A percentile compares a stretch with the other conserved stretches of the same genome.
Conservation (phyloP, 1,284 basidiomycete genomes). For the Cryptococcus sp. region DNA sequence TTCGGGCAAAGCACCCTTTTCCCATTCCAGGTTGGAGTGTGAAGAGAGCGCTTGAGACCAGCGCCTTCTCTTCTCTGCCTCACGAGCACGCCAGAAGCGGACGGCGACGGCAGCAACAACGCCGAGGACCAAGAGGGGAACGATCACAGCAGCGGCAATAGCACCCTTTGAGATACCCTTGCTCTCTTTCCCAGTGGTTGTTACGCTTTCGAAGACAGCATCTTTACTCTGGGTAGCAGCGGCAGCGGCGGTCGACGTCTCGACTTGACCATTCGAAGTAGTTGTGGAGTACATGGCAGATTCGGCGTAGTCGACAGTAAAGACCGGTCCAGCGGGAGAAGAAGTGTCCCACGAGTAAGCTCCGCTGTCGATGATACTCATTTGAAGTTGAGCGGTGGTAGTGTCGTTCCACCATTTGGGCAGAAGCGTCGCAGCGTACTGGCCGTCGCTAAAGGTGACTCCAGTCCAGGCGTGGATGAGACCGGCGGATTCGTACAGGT, state of each 20-base stretch:
- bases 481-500: slow-evolving; percentile 62
- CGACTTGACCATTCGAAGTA: slow-evolving; percentile 32
- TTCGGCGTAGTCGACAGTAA: slow-evolving; percentile 55
- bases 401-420: slow-evolving; percentile 79
- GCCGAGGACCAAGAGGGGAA: slow-evolving; percentile 64
- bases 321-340: slow-evolving; percentile 70
- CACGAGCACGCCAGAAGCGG: slow-evolving; percentile 63
- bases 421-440: slow-evolving; percentile 59
- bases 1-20: slow-evolving; percentile 46
- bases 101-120: slow-evolving; percentile 55
- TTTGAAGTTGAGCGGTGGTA: slow-evolving; percentile 60
- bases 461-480: slow-evolving; percentile 66
- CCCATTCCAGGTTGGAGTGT: slow-evolving; percentile 49
- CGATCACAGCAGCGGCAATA: slow-evolving; percentile 72
- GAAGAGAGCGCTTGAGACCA: slow-evolving; percentile 59
- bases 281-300: slow-evolving; percentile 45
- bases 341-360: slow-evolving; percentile 60
- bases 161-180: slow-evolving; percentile 62
- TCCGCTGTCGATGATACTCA: slow-evolving; percentile 65
- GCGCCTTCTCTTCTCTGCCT: slow-evolving; percentile 63
- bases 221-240: slow-evolving; percentile 55
- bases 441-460: slow-evolving; percentile 62
- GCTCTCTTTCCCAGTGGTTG: slow-evolving; percentile 46
- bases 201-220: slow-evolving; percentile 49
- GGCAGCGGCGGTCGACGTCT: slow-evolving; percentile 38